Base-by-base conservation (phyloP, 768 basidiomycete species). In the Agrocybe chaxingu region DNA sequence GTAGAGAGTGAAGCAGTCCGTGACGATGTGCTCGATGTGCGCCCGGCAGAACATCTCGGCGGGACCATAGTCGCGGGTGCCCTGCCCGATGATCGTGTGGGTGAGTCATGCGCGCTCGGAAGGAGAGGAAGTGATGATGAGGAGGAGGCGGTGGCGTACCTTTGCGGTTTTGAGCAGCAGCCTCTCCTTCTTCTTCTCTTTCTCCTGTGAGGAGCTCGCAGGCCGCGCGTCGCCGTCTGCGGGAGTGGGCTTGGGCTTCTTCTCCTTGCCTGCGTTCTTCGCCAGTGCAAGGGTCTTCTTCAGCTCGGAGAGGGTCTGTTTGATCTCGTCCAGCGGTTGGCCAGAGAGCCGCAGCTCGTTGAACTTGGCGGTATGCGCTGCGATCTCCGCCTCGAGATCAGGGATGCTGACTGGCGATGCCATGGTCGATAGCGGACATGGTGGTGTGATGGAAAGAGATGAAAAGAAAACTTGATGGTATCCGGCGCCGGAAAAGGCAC, bases 41-140 rank as follows among this genome's bases (percentile, higher is more conserved):
- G 89, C 87, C 42, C 96, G 86, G 57, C 96, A 87, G 67, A 88
- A 84, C 82, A 95, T 96, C 65, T 98, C 94, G 11, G 77, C 80
- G 12, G 96, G 92, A 38, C 89, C 87, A 70, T 92, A 98, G 69
- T 99, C 97, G 44, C 92, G 82, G 12, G 97, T 98, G 33, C 97
- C 97, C 89, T 96, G 49, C 10, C 12, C 19, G 42, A 49, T 44
- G 30, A 30, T 42, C 16, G 59, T 59, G 7, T 4, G 13, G 19
- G 19, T 40, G 41, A 19, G 29, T 37, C 42, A 42, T 9, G 55
- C 55, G 50, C 54, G 52, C 57, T 54, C 33, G 47, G 49, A 12
- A 30, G 33, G n/a, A 9, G n/a, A 38, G 18, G 11, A 29, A 45
- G 35, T 9, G 48, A 3, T 37, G 18, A 24, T 5, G 24, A 24